Conservation (phyloP, 116 monocot genomes). For the Phalaenopsis hybrid region DNA sequence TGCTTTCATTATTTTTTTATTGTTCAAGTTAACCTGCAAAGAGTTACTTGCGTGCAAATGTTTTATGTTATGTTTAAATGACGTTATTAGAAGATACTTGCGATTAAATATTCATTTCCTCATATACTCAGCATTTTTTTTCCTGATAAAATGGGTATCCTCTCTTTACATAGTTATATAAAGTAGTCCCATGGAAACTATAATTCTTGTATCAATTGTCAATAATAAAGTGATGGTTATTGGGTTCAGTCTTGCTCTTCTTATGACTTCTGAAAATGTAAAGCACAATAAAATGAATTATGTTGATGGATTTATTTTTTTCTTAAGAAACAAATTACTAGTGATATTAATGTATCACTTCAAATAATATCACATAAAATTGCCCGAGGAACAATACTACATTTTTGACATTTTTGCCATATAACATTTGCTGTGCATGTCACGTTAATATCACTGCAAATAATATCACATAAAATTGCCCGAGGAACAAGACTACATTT, state of each 20-base stretch:
- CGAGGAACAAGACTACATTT: too few relatives aligned
- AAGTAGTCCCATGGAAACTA: background rate
- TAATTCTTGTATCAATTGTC: background rate
- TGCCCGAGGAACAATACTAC: too few relatives aligned
- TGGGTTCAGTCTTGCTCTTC: background rate
- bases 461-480: too few relatives aligned
- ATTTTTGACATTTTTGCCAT: too few relatives aligned
- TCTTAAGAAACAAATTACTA: too few relatives aligned
- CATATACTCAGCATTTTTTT: background rate
- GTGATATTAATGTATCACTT: too few relatives aligned
- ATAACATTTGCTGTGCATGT: too few relatives aligned
- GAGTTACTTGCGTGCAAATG: background rate
- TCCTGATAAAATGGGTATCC: background rate
- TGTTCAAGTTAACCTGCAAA: constrained; percentile 5
- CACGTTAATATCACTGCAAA: too few relatives aligned
- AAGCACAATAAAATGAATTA: too few relatives aligned
- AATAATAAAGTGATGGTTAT: background rate
- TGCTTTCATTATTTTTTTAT: background rate
- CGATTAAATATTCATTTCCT: background rate
- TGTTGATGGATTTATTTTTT: too few relatives aligned
- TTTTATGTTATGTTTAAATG: background rate
- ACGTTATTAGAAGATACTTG: background rate
- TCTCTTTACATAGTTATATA: background rate
- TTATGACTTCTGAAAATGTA: too few relatives aligned
- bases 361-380: too few relatives aligned